Conservation (phyloP, 1,139 yeast species). For the Blastobotrys arbuscula region DNA sequence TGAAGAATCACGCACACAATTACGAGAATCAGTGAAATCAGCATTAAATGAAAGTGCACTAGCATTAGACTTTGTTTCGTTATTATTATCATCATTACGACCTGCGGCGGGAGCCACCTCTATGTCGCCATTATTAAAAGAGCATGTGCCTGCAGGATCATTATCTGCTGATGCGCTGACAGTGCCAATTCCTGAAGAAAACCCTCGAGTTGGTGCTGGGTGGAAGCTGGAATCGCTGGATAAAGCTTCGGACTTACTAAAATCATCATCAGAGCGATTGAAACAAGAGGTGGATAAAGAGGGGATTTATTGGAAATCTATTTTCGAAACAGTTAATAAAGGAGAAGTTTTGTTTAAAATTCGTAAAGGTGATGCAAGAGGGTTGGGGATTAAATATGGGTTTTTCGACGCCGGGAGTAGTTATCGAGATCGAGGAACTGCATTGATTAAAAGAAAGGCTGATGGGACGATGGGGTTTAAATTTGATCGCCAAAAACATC, state of each 20-base stretch:
- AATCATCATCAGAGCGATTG: slow-evolving; percentile 48
- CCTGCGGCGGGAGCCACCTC: slow-evolving; percentile 84
- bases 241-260: slow-evolving; percentile 49
- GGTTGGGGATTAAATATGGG: slow-evolving; percentile 80
- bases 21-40: slow-evolving; percentile 48
- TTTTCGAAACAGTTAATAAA: slow-evolving; percentile 47
- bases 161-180: slow-evolving; percentile 55
- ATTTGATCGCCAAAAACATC: slow-evolving; percentile 29
- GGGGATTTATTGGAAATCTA: slow-evolving; percentile 65
- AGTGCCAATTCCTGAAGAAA: slow-evolving; percentile 30
- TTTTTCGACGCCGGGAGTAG: slow-evolving; percentile 87
- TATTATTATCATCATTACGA: slow-evolving; percentile 71
- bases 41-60: slow-evolving; percentile 89
- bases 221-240: slow-evolving; percentile 76
- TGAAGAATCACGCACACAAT: slow-evolving; percentile 49
- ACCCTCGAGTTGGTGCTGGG: slow-evolving; percentile 59
- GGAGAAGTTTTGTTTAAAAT: slow-evolving; percentile 73
- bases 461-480: slow-evolving; percentile 32
- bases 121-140: slow-evolving; percentile 80
- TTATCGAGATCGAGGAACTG: slow-evolving; percentile 68
- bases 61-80: slow-evolving; percentile 79
- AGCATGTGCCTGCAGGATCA: slow-evolving; percentile 75
- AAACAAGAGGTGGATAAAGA: slow-evolving; percentile 56
- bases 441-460: slow-evolving; percentile 46
- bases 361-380: slow-evolving; percentile 47